phyloP scores from a whole-genome alignment of 176 grass and related monocot species.

The Pontederia crassipes region DNA sequence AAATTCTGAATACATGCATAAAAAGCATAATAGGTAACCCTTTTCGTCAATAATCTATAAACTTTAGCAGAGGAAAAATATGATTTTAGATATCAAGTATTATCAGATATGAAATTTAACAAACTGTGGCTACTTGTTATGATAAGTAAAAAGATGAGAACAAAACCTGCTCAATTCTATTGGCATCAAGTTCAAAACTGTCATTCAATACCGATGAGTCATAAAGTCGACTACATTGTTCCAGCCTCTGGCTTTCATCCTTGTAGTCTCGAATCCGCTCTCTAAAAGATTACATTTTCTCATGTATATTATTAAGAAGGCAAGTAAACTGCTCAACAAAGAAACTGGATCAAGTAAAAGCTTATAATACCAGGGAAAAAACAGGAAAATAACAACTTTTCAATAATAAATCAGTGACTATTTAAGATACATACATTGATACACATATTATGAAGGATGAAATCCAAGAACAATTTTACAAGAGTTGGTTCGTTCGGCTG shows the following conservation, averaged over 20 bases:
- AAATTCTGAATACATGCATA: no score
- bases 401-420: no score
- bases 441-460: no score
- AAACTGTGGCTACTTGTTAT: neutral
- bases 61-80: no score
- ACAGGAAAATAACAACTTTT: no score
- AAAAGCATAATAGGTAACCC: no score
- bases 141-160: conserved; percentile 11
- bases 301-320: neutral
- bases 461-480: no score
- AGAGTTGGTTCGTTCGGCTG: no score
- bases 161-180: conserved; percentile 46
- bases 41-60: no score
- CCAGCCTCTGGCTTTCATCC: conserved; percentile 46
- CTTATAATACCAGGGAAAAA: no score
- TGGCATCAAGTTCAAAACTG: conserved; percentile 41
- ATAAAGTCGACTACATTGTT: conserved; percentile 39
- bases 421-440: no score
- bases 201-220: conserved; percentile 37
- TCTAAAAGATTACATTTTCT: conserved; percentile 32
- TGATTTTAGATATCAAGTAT: neutral
- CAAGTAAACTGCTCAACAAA: neutral
- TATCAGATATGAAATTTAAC: neutral
- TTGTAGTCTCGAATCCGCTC: conserved; percentile 44
- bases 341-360: no score